These are phyloP conservation scores for Anethum foeniculum DNA, from an alignment of 140 eudicot genomes.

Conservation along the genomic window DNA sequence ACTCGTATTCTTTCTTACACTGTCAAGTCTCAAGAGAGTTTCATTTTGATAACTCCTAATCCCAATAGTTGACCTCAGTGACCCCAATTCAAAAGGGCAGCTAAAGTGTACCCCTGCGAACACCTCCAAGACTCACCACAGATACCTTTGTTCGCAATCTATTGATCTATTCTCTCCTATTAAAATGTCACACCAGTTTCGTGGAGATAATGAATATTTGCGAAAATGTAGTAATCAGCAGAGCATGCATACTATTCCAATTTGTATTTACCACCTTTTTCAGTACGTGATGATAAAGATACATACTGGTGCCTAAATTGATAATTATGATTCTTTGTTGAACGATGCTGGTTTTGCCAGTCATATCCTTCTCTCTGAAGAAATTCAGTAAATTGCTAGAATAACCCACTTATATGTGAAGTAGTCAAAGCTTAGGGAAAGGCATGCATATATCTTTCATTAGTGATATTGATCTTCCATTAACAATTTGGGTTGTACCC, in stretches of 20 bases:
- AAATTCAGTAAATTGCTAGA: neutral
- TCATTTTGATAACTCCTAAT: neutral
- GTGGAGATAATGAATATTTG: neutral
- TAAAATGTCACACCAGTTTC: neutral
- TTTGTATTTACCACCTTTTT: neutral
- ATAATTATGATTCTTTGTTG: neutral
- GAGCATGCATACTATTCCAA: neutral
- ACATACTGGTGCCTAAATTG: neutral
- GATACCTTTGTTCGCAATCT: neutral
- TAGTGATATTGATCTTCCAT: neutral
- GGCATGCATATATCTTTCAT: neutral
- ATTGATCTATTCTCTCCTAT: neutral
- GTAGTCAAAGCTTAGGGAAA: neutral
- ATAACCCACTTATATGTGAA: neutral
- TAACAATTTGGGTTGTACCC: neutral
- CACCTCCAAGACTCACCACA: neutral
- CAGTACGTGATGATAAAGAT: neutral
- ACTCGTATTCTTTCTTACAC: neutral
- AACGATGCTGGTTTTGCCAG: neutral
- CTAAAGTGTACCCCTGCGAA: neutral
- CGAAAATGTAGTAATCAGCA: neutral
- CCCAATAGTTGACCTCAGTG: neutral
- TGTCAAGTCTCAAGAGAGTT: neutral
- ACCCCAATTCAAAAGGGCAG: neutral
- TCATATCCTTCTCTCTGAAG: neutral